These are phyloP conservation scores for Serendipita sp. DNA, from an alignment of 768 basidiomycete species.

Conservation along the genomic window DNA sequence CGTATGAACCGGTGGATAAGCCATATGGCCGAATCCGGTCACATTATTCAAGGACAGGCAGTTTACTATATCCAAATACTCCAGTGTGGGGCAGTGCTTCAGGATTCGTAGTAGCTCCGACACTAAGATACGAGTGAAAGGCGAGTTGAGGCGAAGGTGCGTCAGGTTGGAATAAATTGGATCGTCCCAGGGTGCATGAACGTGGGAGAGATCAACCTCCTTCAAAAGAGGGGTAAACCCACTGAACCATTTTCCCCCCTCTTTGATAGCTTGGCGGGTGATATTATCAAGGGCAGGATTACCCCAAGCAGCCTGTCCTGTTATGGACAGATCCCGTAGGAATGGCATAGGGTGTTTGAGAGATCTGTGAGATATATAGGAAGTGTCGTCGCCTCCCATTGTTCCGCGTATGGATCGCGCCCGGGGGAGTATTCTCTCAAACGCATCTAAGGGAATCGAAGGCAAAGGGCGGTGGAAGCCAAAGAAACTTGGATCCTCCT, in stretches of 20 bases:
- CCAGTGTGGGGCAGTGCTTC: background rate
- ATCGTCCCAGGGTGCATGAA: background rate
- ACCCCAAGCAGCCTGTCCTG: background rate
- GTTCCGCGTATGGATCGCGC: background rate
- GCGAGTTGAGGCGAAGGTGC: background rate
- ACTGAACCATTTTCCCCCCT: background rate
- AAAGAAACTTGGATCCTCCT: too few species aligned
- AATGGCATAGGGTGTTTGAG: background rate
- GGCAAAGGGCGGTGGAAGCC: background rate
- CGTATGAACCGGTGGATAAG: too few species aligned
- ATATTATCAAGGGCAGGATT: background rate
- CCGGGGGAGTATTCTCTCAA: background rate
- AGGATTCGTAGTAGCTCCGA: background rate
- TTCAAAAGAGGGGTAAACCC: background rate
- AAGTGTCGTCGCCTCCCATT: background rate
- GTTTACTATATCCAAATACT: background rate
- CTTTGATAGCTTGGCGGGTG: background rate
- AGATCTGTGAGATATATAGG: background rate
- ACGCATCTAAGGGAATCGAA: background rate
- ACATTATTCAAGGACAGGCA: too few species aligned
- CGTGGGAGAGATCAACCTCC: background rate
- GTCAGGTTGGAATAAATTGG: background rate
- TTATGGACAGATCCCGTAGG: background rate
- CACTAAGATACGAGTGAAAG: background rate
- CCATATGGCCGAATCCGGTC: too few species aligned